These are phyloP conservation scores for Arthrobotrys sinensis DNA, from an alignment of 2,329 filamentous ascomycete species.

Conservation along the genomic window DNA sequence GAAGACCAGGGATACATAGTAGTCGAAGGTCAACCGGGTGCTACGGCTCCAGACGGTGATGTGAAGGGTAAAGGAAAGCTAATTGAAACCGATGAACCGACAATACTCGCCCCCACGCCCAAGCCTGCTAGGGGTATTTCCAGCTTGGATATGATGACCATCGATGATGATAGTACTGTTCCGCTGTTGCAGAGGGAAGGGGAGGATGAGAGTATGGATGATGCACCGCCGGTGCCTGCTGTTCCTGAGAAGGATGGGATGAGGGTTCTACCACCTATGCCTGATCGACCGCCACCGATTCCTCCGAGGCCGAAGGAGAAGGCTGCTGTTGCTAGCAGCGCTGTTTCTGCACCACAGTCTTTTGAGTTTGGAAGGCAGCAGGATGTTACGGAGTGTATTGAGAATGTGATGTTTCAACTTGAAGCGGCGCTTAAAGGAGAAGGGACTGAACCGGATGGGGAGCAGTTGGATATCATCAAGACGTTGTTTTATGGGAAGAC, in stretches of 20 bases:
- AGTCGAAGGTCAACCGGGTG: constrained; percentile 36
- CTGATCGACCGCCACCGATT: constrained; percentile 73
- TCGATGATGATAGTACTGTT: constrained; percentile 50
- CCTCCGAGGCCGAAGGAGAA: constrained; percentile 71
- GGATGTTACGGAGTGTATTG: constrained; percentile 96
- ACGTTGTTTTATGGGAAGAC: constrained; percentile 73
- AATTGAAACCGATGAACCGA: constrained; percentile 23
- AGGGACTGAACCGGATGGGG: constrained; percentile 77
- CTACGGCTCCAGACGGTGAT: constrained; percentile 22
- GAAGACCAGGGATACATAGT: constrained; percentile 58
- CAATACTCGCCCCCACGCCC: constrained; percentile 30
- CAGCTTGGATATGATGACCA: constrained; percentile 39
- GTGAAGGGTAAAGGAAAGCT: background rate
- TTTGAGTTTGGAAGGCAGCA: constrained; percentile 81
- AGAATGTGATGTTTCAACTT: constrained; percentile 90
- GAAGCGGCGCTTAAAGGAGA: constrained; percentile 85
- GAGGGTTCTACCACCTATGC: constrained; percentile 65
- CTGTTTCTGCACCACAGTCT: constrained; percentile 56
- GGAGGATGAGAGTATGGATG: constrained; percentile 65
- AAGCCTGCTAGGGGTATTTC: constrained; percentile 14
- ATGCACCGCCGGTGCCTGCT: constrained; percentile 27
- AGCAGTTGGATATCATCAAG: constrained; percentile 86
- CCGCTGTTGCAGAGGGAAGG: constrained; percentile 47
- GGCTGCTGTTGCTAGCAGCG: constrained; percentile 29
- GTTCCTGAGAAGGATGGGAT: constrained; percentile 48